phyloP scores from a whole-genome alignment of 495 filamentous ascomycete species.

The Echria macrotheca region DNA sequence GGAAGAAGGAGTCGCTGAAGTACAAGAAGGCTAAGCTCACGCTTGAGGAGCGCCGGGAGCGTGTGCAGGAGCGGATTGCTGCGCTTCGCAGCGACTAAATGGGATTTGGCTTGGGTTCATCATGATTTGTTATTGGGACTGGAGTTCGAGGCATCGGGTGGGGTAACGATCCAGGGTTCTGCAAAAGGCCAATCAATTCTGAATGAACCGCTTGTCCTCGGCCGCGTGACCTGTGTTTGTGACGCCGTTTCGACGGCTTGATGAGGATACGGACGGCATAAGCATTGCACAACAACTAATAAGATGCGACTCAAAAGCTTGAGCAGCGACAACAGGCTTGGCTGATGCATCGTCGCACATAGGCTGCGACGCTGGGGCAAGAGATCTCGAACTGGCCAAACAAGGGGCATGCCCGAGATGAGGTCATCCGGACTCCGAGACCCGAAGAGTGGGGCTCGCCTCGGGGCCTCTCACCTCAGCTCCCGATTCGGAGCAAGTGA shows the following conservation, averaged over 20 bases:
- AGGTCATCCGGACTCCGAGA: conserved; percentile 5
- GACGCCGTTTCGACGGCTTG: no score
- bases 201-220: no score
- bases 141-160: conserved; percentile 15
- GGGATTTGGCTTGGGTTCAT: conserved; percentile 17
- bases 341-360: no score
- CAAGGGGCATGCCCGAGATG: no score
- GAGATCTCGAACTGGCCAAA: not conserved
- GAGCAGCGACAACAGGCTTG: no score
- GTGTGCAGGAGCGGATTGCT: conserved; percentile 84
- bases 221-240: conserved; percentile 8
- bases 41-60: conserved; percentile 69
- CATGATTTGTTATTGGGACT: conserved; percentile 28
- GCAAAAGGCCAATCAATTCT: conserved; percentile 29
- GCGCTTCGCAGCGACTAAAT: conserved; percentile 51
- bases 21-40: conserved; percentile 69
- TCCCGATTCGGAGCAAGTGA: no score
- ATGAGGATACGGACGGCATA: no score
- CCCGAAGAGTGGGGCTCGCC: not conserved
- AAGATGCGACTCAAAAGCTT: no score
- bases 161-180: conserved; percentile 27
- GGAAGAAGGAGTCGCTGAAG: conserved; percentile 94
- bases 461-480: no score
- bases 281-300: no score
- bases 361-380: not conserved